Conservation (phyloP, 2,329 filamentous ascomycete species). For the Fusarium fujikuroi region DNA sequence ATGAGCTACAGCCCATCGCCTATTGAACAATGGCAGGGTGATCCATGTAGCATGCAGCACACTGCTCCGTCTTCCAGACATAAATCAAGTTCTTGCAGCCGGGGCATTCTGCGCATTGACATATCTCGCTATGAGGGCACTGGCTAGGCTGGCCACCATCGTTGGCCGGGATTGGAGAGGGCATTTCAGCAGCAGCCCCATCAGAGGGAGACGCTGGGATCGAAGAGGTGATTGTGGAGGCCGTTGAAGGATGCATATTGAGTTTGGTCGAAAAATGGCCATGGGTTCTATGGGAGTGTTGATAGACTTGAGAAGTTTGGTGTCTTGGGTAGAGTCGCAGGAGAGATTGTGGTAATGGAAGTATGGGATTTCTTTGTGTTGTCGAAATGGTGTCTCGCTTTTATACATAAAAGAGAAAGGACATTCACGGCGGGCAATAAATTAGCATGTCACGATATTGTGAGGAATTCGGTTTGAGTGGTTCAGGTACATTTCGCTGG, state of each 20-base stretch:
- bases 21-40: not conserved
- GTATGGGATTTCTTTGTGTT: not conserved
- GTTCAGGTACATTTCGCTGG: not conserved
- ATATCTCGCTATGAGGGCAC: not conserved
- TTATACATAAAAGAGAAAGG: not conserved
- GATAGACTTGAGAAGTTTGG: not conserved
- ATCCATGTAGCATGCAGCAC: not conserved
- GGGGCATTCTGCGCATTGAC: not conserved
- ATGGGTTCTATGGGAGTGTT: not conserved
- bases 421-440: not conserved
- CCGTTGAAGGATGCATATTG: not conserved
- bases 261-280: not conserved
- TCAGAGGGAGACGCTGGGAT: rapidly evolving
- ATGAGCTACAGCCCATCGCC: rapidly evolving
- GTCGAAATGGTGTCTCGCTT: not conserved
- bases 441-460: rapidly evolving
- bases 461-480: not conserved
- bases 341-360: not conserved
- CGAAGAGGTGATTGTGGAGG: no score
- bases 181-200: rapidly evolving
- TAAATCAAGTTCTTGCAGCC: not conserved
- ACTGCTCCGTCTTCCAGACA: not conserved
- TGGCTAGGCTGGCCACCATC: not conserved
- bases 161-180: not conserved
- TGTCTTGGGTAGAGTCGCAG: no score